Evolutionary conservation across 805 yeast species (phyloP).

Genomic region (Saturnispora mendoncae): DNA sequence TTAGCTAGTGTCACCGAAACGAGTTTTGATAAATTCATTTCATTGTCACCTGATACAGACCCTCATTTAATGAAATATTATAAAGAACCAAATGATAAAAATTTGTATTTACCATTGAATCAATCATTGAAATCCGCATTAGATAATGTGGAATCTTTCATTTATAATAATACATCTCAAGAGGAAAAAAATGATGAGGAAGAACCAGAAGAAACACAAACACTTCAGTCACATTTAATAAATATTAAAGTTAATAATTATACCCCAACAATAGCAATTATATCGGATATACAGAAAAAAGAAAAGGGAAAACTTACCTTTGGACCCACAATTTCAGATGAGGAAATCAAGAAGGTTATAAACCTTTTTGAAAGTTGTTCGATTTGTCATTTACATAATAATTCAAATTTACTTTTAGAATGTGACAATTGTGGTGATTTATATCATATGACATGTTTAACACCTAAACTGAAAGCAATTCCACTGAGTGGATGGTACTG

Average conservation of each 20-base stretch:
- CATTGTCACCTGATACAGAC: conserved; percentile 4
- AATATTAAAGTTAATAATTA: neutral
- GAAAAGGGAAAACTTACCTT: neutral
- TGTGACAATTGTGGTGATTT: conserved; percentile 72
- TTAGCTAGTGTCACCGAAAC: too few species aligned
- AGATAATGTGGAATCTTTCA: neutral
- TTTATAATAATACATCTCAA: neutral
- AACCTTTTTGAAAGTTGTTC: conserved; percentile 17
- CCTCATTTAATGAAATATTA: conserved; percentile 5
- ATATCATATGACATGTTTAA: conserved; percentile 61
- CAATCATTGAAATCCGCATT: neutral
- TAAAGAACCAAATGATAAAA: conserved; percentile 3
- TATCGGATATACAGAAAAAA: neutral
- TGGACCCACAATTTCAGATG: neutral
- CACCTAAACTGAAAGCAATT: conserved; percentile 34
- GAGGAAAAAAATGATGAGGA: neutral
- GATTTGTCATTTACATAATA: conserved; percentile 38
- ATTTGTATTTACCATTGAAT: neutral
- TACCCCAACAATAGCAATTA: neutral
- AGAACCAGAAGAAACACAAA: neutral
- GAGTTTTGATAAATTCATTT: conserved; percentile 1
- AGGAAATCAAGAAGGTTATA: conserved; percentile 9
- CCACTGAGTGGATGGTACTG: conserved; percentile 73
- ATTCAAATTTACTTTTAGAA: conserved; percentile 37
- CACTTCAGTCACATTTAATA: neutral